Base-by-base conservation (phyloP, 2,329 filamentous ascomycete species). In the Colletotrichum neosansevieriae region DNA sequence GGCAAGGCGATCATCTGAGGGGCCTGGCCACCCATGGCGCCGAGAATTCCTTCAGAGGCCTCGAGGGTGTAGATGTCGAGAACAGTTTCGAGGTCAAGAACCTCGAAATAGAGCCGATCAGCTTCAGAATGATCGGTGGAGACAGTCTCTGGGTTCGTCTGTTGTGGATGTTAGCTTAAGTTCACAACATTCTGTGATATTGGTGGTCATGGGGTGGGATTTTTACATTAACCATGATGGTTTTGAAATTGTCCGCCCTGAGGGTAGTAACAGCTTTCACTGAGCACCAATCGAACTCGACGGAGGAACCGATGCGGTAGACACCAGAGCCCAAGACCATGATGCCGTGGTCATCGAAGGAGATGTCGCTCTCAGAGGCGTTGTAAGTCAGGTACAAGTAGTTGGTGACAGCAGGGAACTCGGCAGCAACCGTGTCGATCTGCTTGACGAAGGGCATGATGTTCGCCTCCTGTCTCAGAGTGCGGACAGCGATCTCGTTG, bases 281-380 rank as follows among this genome's bases (percentile, higher is more conserved):
- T 4, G 96, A 97, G 79, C 96, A 98, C 96, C 96, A 99, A 80
- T 99, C 96, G 79, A 99, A 99, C 78, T 99, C 96, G 67, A 99
- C 96, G 0, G 95, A 98, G 0, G 94, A 98, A 72, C 96, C 96
- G 72, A 99, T 99, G 70, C 96, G 90, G 85, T 98, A 98, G 10
- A 98, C 94, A 80, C 95, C 95, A 36, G 94, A 98, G 13, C 95
- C 95, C 34, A 98, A 86, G 9, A 99, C 95, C 94, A 98, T 98
- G 70, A 98, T 88, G 76, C 96, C 96, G 71, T 95, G 90, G 76
- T 99, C 96, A 10, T 94, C 86, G 76, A 98, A 98, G 13, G 79
- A 77, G 63, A 98, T 84, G 75, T 99, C 96, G 73, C 92, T 91
- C 79, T 95, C 92, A 0, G 89, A 90, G 13, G 92, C 95, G 76